A percentile compares a stretch with the other conserved stretches of the same genome.
phyloP scores from a whole-genome alignment of 495 filamentous ascomycete species.

The Hypoxylon trugodes region DNA sequence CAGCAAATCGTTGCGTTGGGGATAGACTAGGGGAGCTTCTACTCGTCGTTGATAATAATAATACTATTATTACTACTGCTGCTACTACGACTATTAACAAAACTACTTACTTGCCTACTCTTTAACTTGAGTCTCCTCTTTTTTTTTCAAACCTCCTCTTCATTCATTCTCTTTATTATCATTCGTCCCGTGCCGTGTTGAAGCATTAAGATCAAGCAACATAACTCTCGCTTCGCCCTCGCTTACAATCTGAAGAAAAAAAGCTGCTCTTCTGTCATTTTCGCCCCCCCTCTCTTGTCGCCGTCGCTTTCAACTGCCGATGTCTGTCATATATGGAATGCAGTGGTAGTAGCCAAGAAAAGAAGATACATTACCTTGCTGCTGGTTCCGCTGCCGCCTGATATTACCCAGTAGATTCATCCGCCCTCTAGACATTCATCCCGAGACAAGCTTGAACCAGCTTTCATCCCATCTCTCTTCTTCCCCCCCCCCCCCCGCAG shows the following conservation, averaged over 20 bases:
- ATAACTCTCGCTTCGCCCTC: slow-evolving; percentile 20
- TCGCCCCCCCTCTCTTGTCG: background rate
- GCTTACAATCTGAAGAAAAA: slow-evolving; percentile 4
- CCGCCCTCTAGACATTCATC: slow-evolving; percentile 31
- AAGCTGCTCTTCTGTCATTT: slow-evolving; percentile 1
- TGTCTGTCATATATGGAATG: slow-evolving; percentile 32
- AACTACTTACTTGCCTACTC: background rate
- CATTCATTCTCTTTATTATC: slow-evolving; percentile 8
- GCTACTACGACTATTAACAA: slow-evolving; percentile 8
- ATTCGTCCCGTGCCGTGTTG: slow-evolving; percentile 11
- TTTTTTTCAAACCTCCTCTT: too few species aligned
- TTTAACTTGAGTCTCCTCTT: slow-evolving; percentile 1
- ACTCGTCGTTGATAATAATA: background rate
- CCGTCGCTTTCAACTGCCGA: slow-evolving; percentile 35
- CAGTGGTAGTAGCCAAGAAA: slow-evolving; percentile 31
- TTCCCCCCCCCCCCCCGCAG: slow-evolving; percentile 15
- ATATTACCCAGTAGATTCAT: slow-evolving; percentile 41
- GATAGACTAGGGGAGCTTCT: slow-evolving; percentile 16
- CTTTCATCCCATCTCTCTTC: slow-evolving; percentile 8
- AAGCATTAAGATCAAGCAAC: slow-evolving; percentile 11
- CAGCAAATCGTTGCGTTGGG: slow-evolving; percentile 4
- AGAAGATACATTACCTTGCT: slow-evolving; percentile 29
- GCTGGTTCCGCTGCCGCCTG: slow-evolving; percentile 27
- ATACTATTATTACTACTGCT: slow-evolving; percentile 6
- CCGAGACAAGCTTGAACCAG: slow-evolving; percentile 26